These are phyloP conservation scores for Dryadomyces sulphureus DNA, from an alignment of 2,329 filamentous ascomycete genomes.

Conservation along the genomic window DNA sequence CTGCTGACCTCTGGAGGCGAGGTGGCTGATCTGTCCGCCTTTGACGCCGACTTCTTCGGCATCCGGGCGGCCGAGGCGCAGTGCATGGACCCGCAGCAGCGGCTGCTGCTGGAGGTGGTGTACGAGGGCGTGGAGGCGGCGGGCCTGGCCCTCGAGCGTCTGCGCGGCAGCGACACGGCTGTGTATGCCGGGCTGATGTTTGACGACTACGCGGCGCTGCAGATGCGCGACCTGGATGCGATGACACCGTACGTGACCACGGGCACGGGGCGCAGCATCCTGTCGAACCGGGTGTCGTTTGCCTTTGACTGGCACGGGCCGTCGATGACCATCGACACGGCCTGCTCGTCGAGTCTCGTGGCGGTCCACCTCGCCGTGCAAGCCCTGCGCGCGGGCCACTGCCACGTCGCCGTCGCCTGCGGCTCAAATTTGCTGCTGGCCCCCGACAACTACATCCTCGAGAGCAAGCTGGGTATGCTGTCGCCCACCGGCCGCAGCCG, in stretches of 20 bases:
- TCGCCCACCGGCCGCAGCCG: slow-evolving; percentile 9
- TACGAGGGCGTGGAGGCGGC: slow-evolving; percentile 45
- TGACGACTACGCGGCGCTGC: slow-evolving; percentile 13
- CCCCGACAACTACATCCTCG: slow-evolving; percentile 9
- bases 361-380: slow-evolving; percentile 9
- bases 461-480: slow-evolving; percentile 9
- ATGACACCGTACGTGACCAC: slow-evolving; percentile 13
- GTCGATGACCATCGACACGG: slow-evolving; percentile 23
- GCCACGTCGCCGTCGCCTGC: background rate
- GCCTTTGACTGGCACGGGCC: slow-evolving; percentile 20
- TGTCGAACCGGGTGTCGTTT: slow-evolving; percentile 22
- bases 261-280: slow-evolving; percentile 16
- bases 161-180: background rate
- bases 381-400: slow-evolving; percentile 7
- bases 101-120: slow-evolving; percentile 44
- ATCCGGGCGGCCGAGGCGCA: slow-evolving; percentile 53
- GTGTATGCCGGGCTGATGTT: slow-evolving; percentile 16
- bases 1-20: background rate
- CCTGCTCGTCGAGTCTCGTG: slow-evolving; percentile 21
- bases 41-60: slow-evolving; percentile 54
- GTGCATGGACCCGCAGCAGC: slow-evolving; percentile 52
- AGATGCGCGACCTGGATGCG: slow-evolving; percentile 12
- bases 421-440: slow-evolving; percentile 6
- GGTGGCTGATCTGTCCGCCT: slow-evolving; percentile 15
- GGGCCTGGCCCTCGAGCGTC: background rate